Base-by-base conservation (phyloP, 495 filamentous ascomycete species). In the Aspergillus nanangensis region DNA sequence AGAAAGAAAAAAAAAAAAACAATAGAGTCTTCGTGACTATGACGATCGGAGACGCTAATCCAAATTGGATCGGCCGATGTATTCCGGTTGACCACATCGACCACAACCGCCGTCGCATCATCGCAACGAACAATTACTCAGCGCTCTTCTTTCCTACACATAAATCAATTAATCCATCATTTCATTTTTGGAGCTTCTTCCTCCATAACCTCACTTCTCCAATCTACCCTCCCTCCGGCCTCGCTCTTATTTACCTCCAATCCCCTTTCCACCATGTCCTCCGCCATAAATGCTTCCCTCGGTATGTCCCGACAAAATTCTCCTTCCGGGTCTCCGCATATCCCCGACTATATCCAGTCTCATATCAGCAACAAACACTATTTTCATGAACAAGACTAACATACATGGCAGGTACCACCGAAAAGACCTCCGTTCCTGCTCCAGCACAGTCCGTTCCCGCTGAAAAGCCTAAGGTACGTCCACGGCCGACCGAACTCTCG, bases 381-480 rank as follows among this genome's bases (percentile, higher is more conserved):
- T 14, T 11, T 4, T 14, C 14, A 8, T 8, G 13, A 18, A 36
- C 33, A 17, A 18, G 21, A 39, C 19, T 36, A 36, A 36, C 33
- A 1, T 24, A 3, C 37, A 13, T 24, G 24, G 24, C 32, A 46
- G 41, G 41, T 33, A 49, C 32, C 53, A 55, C 60, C 24, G 64
- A 66, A 34, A 51, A 47, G 19, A 40, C 62, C 27, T 40, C 63
- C 11, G 32, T 51, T 23, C 48, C 61, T 41, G 15, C 60, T 7
- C 53, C 65, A 21, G 58, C 68, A 25, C 61, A 67, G 47, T 37
- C 50, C 2, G 46, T 48, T 2, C 48, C 55, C 15, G 55, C 74
- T 34, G 65, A 74, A 22, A 77, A 78, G 62, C 74, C 76, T 45
- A 83, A 82, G 72, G 80, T 82, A 63, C 37, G 54, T 45, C 34